These are phyloP conservation scores for Tritrichomonas foetus DNA, from an alignment of 208 protist genomes.

Conservation along the genomic window DNA sequence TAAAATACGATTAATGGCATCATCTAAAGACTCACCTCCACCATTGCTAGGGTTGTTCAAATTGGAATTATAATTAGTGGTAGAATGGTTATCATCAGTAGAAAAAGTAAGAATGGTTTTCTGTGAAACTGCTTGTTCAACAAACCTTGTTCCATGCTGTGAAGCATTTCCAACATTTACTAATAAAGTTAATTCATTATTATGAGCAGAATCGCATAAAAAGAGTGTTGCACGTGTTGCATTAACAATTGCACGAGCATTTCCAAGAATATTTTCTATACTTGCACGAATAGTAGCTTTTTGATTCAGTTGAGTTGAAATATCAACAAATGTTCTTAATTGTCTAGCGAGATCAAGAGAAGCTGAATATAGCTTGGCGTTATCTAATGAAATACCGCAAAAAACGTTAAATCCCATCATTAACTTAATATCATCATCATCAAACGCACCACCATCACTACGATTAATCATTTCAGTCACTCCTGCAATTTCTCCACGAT, in stretches of 20 bases:
- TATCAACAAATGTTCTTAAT: background rate
- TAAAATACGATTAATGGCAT: background rate
- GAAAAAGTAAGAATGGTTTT: background rate
- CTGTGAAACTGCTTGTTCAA: background rate
- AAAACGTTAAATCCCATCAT: background rate
- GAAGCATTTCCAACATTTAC: background rate
- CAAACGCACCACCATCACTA: background rate
- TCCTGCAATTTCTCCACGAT: slow-evolving; percentile 50
- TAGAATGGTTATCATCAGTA: too few relatives aligned
- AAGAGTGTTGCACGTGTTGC: background rate
- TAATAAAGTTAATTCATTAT: background rate
- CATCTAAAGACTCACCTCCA: background rate
- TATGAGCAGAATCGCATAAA: too few relatives aligned
- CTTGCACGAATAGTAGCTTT: background rate
- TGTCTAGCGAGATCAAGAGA: background rate
- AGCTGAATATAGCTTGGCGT: background rate
- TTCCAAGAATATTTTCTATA: background rate
- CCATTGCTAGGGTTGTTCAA: too few relatives aligned
- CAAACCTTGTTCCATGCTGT: background rate
- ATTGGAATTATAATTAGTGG: too few relatives aligned
- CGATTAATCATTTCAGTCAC: slow-evolving; percentile 57
- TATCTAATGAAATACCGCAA: slow-evolving; percentile 29
- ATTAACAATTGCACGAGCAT: background rate
- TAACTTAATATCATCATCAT: background rate
- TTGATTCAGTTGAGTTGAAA: background rate